Percentiles rank a stretch among this genome's conserved stretches.
Conservation (phyloP, 2,329 filamentous ascomycete genomes). For the Trichoderma guizhouense region DNA sequence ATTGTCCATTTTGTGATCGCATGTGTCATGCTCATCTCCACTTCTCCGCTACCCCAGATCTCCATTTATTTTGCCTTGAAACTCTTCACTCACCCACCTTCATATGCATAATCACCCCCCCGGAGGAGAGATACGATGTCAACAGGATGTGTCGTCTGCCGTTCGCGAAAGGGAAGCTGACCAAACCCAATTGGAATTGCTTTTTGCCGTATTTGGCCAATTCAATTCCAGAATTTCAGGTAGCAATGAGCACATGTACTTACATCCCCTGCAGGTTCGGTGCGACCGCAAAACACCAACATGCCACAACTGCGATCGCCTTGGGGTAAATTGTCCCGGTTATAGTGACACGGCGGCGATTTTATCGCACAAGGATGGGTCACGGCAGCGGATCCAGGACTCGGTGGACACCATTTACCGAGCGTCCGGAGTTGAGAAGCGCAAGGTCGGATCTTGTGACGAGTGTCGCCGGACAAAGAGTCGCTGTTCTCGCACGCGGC, state of each 20-base stretch:
- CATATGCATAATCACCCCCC: neutral
- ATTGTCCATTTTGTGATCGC: neutral
- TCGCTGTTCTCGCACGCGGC: slow-evolving; percentile 5
- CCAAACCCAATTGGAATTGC: neutral
- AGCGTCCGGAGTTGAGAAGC: slow-evolving; percentile 10
- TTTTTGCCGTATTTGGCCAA: neutral
- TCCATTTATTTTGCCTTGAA: slow-evolving; percentile 10
- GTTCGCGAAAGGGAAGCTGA: slow-evolving; percentile 14
- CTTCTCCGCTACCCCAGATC: slow-evolving; percentile 16
- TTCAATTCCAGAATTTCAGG: neutral
- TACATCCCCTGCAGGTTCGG: slow-evolving; percentile 8
- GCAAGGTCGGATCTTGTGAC: slow-evolving; percentile 4
- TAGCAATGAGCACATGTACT: neutral
- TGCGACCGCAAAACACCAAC: slow-evolving; percentile 11
- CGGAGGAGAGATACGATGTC: slow-evolving; percentile 5
- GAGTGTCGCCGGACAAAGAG: slow-evolving; percentile 12
- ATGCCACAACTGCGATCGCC: slow-evolving; percentile 11
- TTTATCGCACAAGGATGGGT: slow-evolving; percentile 3
- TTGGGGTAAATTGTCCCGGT: slow-evolving; percentile 7
- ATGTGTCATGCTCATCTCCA: slow-evolving; percentile 4
- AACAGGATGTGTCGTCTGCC: slow-evolving; percentile 13
- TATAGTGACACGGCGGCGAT: slow-evolving; percentile 1
- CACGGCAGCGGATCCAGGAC: neutral
- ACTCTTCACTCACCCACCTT: slow-evolving; percentile 9
- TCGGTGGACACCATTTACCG: slow-evolving; percentile 12